Percentiles rank a stretch among this genome's conserved stretches.
Evolutionary conservation across 805 yeast species (phyloP).

Genomic region (Alloascoidea hylecoeti): DNA sequence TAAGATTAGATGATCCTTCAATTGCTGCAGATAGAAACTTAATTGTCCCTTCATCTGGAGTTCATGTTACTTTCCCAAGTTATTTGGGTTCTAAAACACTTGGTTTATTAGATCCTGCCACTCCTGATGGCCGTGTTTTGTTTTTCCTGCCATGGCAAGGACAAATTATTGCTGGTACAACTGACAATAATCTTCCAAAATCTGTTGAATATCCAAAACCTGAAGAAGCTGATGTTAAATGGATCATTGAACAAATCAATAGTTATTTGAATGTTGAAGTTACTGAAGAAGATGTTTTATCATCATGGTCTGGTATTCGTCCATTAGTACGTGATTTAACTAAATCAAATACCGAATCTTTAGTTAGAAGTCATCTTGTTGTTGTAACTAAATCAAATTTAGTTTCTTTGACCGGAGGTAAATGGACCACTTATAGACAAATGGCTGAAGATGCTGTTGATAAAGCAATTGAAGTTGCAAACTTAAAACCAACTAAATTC

Average conservation of each 20-base stretch:
- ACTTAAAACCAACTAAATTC: conserved; percentile 23
- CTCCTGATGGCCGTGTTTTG: conserved; percentile 93
- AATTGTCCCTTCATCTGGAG: conserved; percentile 94
- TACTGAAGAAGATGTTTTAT: conserved; percentile 76
- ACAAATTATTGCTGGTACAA: conserved; percentile 90
- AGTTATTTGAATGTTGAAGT: conserved; percentile 84
- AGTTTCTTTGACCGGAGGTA: conserved; percentile 89
- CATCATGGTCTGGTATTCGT: conserved; percentile 96
- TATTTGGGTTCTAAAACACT: conserved; percentile 78
- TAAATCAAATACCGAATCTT: conserved; percentile 60
- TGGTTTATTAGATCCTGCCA: conserved; percentile 85
- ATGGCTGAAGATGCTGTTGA: conserved; percentile 94
- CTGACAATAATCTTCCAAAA: conserved; percentile 38
- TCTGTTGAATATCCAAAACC: conserved; percentile 51
- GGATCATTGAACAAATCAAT: conserved; percentile 76
- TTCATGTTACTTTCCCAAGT: conserved; percentile 84
- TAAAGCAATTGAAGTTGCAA: conserved; percentile 39
- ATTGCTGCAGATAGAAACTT: conserved; percentile 34
- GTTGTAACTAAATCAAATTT: conserved; percentile 61
- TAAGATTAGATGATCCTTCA: conserved; percentile 64
- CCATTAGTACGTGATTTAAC: conserved; percentile 76
- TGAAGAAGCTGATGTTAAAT: conserved; percentile 76
- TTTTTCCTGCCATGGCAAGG: conserved; percentile 98
- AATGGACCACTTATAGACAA: conserved; percentile 97
- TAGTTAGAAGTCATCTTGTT: conserved; percentile 82